Evolutionary conservation across 2,329 filamentous ascomycete species (phyloP), one percentile per base, ranked within the genome.

Genomic region (Scedosporium minutisporum): DNA sequence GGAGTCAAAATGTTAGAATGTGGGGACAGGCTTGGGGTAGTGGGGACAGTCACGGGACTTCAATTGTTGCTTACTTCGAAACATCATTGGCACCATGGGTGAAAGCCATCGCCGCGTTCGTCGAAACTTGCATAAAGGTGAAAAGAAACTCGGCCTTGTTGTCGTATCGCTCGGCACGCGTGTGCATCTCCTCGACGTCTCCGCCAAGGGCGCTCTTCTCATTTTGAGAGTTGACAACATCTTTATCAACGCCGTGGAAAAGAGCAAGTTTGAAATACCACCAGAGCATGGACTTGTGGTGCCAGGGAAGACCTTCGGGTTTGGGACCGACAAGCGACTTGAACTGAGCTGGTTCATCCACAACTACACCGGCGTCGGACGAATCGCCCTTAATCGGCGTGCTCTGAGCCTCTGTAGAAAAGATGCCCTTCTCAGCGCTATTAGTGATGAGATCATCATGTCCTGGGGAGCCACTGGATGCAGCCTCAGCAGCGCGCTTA

Each of bases 11-110:
- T 2, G 23, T 23, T 14, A 55, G 51, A 14, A 14, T 25, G 3
- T 12, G 51, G 33, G 33, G 33, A 38, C n/a, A 38, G 33, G 9
- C 9, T 9, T 14, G 9, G 33, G 33, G 7, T 6, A 10, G 44
- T 2, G 44, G 44, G 44, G 44, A 10, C 4, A 10, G 7, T 38
- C 33, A 9, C 33, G 33, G 33, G 33, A 38, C 10, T 38, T 38
- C n/a, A n/a, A n/a, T n/a, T n/a, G n/a, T n/a, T 38, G 12, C 51
- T 55, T 55, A 55, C 51, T 81, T 88, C 12, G 74, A 86, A 61
- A 91, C 86, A 69, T 92, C 88, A 72, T 91, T 91, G 71, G 88
- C 87, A 64, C 88, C 88, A 76, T 92, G 87, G 1, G 87, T 86
- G 68, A 90, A 89, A 1, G 86, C 89, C 33, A 87, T 86, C 63